Base-by-base conservation (phyloP, 2,329 filamentous ascomycete species). In the Phialophora tarda region DNA sequence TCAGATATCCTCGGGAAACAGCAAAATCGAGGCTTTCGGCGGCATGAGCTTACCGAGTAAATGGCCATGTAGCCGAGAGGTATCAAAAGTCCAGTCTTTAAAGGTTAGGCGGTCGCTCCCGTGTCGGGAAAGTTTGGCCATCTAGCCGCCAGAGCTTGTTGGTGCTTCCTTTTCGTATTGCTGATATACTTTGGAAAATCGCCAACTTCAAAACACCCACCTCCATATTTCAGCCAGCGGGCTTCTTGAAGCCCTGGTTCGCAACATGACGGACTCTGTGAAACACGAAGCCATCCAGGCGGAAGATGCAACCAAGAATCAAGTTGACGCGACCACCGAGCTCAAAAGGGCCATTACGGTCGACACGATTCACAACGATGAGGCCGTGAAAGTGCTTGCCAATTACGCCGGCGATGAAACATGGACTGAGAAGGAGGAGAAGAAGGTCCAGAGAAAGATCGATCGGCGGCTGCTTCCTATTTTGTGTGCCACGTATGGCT, bases 401-500 rank as follows among this genome's bases (percentile, higher is more conserved):
- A 58, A 44, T 53, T 68, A 68, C 21, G n/a, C 55, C 12, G 67
- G 64, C 7, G 55, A 63, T 14, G 62, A 66, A 34, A 64, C 48
- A 23, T 69, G 67, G 62, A 62, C 63, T 24, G 58, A 54, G 30
- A 51, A 55, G 12, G 67, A 69, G 30, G 67, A 69, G 58, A 64
- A 69, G 61, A 62, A 34, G 17, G 63, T 66, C 23, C 54, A 32
- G 38, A 62, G 47, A n/a, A 67, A 67, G 34, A 69, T 69, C 41
- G 67, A 69, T 56, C 73, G 74, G 61, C 76, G 76, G 60, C 73
- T 87, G 44, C 81, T 88, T 74, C 87, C 82, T 5, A 69, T 82
- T 63, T 80, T 83, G 77, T 84, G 76, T 63, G 80, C 70, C 71
- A 84, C 80, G 0, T 89, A 88, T 72, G 67, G 63, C 3, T 28